Evolutionary conservation across 1,139 yeast species (phyloP).

Genomic region (Zhuliangozyma blackwelliae): DNA sequence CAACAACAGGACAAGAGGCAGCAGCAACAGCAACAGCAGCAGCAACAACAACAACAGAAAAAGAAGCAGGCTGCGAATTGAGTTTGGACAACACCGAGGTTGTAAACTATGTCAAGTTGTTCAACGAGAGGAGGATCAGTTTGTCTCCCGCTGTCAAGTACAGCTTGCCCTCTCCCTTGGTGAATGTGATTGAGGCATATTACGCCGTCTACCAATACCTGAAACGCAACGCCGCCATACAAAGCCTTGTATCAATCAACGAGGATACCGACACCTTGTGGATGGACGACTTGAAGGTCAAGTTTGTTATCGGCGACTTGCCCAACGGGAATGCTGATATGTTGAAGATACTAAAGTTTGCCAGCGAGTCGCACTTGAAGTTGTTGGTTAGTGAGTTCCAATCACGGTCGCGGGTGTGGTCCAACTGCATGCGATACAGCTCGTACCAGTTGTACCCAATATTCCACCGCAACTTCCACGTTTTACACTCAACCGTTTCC

Average conservation of each 20-base stretch:
- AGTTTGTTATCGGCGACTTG: slow-evolving; percentile 22
- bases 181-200: slow-evolving; percentile 54
- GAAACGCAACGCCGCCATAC: slow-evolving; percentile 20
- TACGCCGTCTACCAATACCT: slow-evolving; percentile 33
- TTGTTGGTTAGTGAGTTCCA: slow-evolving; percentile 26
- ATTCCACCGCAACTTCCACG: slow-evolving; percentile 70
- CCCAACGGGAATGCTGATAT: slow-evolving; percentile 36
- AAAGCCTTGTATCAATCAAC: slow-evolving; percentile 17
- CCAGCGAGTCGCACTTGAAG: slow-evolving; percentile 28
- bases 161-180: slow-evolving; percentile 60
- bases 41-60: too few species aligned
- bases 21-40: too few species aligned
- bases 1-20: too few species aligned
- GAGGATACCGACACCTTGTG: slow-evolving; percentile 18
- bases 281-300: slow-evolving; percentile 24
- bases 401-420: slow-evolving; percentile 36
- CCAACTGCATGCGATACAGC: slow-evolving; percentile 33
- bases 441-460: slow-evolving; percentile 45
- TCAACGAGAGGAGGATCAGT: slow-evolving; percentile 52
- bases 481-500: slow-evolving; percentile 79
- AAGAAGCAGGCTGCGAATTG: slow-evolving; percentile 8
- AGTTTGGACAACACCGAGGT: slow-evolving; percentile 29
- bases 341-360: slow-evolving; percentile 35
- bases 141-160: slow-evolving; percentile 74
- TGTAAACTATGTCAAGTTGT: slow-evolving; percentile 46